Conservation (phyloP, 1,284 basidiomycete species). For the Moesziomyces parantarcticus region DNA sequence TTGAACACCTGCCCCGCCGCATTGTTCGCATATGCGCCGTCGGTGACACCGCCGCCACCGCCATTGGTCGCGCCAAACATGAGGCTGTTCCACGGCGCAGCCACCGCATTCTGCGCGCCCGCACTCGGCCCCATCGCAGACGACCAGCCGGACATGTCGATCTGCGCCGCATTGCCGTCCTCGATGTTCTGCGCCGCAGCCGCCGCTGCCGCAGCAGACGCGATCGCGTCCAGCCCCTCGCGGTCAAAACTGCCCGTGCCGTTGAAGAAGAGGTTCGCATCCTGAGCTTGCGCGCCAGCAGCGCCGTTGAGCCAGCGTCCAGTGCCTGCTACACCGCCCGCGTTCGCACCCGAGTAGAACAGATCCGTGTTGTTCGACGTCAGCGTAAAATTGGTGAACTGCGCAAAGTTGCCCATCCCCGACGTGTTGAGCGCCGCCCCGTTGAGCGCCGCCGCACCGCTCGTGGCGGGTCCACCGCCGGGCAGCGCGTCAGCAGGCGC, state of each 20-base stretch:
- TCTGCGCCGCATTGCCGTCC: background rate
- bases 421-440: background rate
- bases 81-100: conserved; percentile 24
- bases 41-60: background rate
- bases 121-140: conserved; percentile 1
- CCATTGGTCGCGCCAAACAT: conserved; percentile 13
- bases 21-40: no score
- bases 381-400: conserved; percentile 36
- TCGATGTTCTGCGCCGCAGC: conserved; percentile 8
- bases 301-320: conserved; percentile 13
- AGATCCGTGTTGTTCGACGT: conserved; percentile 29
- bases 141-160: conserved; percentile 26
- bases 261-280: conserved; percentile 18
- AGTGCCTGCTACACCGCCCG: background rate
- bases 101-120: background rate
- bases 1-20: background rate
- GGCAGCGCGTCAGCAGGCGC: background rate
- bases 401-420: conserved; percentile 8
- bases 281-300: background rate
- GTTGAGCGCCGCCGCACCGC: background rate
- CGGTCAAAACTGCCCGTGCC: conserved; percentile 13
- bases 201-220: conserved; percentile 26
- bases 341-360: conserved; percentile 20
- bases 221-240: conserved; percentile 34
- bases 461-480: background rate